Base-by-base conservation (phyloP, 2,329 filamentous ascomycete genomes). In the Aspergillus oerlinghausenensis region DNA sequence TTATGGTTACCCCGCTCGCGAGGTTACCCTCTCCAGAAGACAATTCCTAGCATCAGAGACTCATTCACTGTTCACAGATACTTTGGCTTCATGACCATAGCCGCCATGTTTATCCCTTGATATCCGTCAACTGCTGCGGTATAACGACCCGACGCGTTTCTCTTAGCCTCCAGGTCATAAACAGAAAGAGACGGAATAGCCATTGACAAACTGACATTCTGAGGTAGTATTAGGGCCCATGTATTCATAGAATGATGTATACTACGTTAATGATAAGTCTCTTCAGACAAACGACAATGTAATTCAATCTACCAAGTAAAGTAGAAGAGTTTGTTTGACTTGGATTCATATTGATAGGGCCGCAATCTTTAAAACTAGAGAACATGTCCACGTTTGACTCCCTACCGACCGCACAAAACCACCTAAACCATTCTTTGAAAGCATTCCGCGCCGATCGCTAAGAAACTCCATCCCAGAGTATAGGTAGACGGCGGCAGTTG, bases 41-140 rank as follows among this genome's bases (percentile, higher is more conserved):
- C 32, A 17, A 17, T 38, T 7, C 5, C 32, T 17, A 17, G 14
- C 32, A n/a, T 14, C 19, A 21, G 40, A 43, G 21, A 21, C 40
- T 45, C 19, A 45, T 23, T 11, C 17, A 19, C 19, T 23, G 17
- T 10, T 23, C 40, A 23, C 40, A 75, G 73, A 56, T 75, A 75
- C 55, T 75, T 75, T 47, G 70, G 69, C 4, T 75, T 74, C 50
- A 75, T 75, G 73, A 63, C 68, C 42, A 50, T 70, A 3, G 68
- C 72, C 17, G 73, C 73, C 21, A 68, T 75, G 60, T 71, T 74
- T 52, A 71, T 75, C 55, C 68, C 68, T 35, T 75, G 62, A 66
- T n/a, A 19, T n/a, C 54, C 43, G 43, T 51, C 47, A 8, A 35
- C 19, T 45, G 56, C 48, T 43, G 38, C 43, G 17, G n/a, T 50